These are phyloP conservation scores for Elsinoe ampelina DNA, from an alignment of 2,329 filamentous ascomycete genomes.

Conservation along the genomic window DNA sequence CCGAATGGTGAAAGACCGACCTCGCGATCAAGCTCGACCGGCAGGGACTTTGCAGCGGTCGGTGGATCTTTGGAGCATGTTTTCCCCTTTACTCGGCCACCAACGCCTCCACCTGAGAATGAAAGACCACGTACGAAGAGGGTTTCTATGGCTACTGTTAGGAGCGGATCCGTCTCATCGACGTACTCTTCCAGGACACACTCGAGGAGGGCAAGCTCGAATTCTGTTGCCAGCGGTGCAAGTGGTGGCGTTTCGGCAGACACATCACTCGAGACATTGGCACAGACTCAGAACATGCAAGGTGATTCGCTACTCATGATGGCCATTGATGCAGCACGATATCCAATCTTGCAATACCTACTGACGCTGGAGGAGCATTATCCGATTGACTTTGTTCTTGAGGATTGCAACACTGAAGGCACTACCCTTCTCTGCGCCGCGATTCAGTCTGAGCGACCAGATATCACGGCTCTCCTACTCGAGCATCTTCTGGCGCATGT, in stretches of 20 bases:
- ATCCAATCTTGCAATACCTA: slow-evolving; percentile 67
- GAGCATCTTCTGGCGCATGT: slow-evolving; percentile 54
- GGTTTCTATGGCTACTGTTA: slow-evolving; percentile 73
- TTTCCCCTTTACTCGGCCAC: slow-evolving; percentile 73
- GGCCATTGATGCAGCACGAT: slow-evolving; percentile 50
- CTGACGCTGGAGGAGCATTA: slow-evolving; percentile 70
- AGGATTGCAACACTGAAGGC: slow-evolving; percentile 81
- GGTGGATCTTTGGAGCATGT: slow-evolving; percentile 61
- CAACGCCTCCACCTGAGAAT: slow-evolving; percentile 36
- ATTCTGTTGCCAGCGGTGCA: slow-evolving; percentile 53
- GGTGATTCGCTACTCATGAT: slow-evolving; percentile 71
- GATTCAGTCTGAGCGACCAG: slow-evolving; percentile 69
- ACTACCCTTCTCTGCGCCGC: slow-evolving; percentile 85
- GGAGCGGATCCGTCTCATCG: slow-evolving; percentile 80
- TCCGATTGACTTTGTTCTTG: slow-evolving; percentile 58
- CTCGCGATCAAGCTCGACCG: slow-evolving; percentile 10
- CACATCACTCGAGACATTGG: slow-evolving; percentile 68
- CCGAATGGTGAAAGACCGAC: not conserved
- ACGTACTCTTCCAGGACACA: slow-evolving; percentile 61
- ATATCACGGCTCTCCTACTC: slow-evolving; percentile 66
- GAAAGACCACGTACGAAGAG: slow-evolving; percentile 52
- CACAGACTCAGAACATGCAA: slow-evolving; percentile 56
- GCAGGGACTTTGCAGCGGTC: slow-evolving; percentile 24
- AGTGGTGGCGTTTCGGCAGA: slow-evolving; percentile 63
- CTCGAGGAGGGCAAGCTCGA: slow-evolving; percentile 69